These are phyloP conservation scores for Beta lomatogona DNA, from an alignment of 179 eudicot genomes.

Conservation along the genomic window DNA sequence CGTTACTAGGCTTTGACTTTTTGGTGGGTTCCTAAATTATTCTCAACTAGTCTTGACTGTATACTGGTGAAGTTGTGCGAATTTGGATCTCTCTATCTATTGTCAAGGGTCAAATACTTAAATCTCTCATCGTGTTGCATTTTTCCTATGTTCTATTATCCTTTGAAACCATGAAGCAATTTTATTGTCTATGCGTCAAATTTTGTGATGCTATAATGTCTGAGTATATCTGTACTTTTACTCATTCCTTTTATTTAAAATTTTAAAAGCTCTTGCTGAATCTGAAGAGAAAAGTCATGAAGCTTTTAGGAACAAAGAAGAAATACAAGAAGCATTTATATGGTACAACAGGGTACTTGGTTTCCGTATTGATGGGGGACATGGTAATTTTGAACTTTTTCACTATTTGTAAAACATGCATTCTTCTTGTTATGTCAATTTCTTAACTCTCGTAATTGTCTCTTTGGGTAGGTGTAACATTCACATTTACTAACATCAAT, in stretches of 20 bases:
- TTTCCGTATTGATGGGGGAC: constrained; percentile 80
- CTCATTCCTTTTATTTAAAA: constrained; percentile 6
- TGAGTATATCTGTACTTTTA: not conserved
- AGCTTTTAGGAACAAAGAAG: constrained; percentile 44
- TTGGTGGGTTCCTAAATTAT: not conserved
- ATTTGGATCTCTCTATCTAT: not conserved
- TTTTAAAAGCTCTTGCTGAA: constrained; percentile 56
- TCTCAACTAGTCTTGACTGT: not conserved
- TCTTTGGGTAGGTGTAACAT: constrained; percentile 64
- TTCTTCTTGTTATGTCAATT: constrained; percentile 5
- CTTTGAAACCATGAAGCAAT: not conserved
- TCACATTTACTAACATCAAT: constrained; percentile 66
- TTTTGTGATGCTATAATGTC: not conserved
- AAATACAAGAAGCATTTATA: constrained; percentile 64
- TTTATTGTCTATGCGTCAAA: not conserved
- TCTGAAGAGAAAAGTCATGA: constrained; percentile 55
- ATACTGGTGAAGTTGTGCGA: not conserved
- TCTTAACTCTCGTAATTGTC: constrained; percentile 13
- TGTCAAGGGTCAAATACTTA: too few species aligned
- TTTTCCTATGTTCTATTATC: not conserved
- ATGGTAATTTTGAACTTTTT: constrained; percentile 48
- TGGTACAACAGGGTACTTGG: constrained; percentile 95
- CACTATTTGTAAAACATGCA: not conserved
- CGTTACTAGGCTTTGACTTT: not conserved
- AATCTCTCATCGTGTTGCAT: too few species aligned